phyloP scores from a whole-genome alignment of 768 basidiomycete species.

The Stropharia rugosoannulata region DNA sequence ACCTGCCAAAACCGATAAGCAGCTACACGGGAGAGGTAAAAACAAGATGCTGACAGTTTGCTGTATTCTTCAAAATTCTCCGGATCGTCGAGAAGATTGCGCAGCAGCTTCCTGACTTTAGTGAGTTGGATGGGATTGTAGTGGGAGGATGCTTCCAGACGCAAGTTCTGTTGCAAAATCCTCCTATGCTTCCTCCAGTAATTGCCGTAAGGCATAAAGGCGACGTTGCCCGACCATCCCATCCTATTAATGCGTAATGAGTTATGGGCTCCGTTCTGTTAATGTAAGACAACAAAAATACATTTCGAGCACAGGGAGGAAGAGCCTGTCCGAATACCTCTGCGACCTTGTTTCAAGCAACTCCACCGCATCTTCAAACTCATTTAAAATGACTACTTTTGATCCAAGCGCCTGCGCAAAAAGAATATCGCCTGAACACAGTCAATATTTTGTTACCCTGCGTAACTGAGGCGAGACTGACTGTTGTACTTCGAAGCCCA shows the following conservation, averaged over 20 bases:
- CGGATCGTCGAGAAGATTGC: conserved; percentile 19
- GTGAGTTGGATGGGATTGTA: conserved; percentile 28
- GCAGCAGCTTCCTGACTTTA: conserved; percentile 28
- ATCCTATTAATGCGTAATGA: conserved; percentile 10
- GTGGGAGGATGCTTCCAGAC: conserved; percentile 21
- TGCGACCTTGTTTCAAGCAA: conserved; percentile 42
- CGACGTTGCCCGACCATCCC: conserved; percentile 35
- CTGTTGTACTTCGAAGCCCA: conserved; percentile 17
- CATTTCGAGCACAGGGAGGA: conserved; percentile 12
- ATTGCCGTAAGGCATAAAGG: conserved; percentile 31
- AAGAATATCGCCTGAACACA: conserved; percentile 16
- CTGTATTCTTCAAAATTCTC: conserved; percentile 12
- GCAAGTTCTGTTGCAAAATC: conserved; percentile 33
- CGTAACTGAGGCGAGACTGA: neutral
- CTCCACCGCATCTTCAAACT: conserved; percentile 12
- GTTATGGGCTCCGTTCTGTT: neutral
- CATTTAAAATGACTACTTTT: conserved; percentile 24
- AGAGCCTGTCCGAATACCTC: conserved; percentile 44
- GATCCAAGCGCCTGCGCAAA: conserved; percentile 18
- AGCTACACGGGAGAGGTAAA: neutral
- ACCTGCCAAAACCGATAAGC: neutral
- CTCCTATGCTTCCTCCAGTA: conserved; percentile 36
- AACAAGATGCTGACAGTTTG: conserved; percentile 4
- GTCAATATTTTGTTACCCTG: neutral
- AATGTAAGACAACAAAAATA: neutral